These are phyloP conservation scores for Colletotrichum filicis DNA, from an alignment of 2,329 filamentous ascomycete species.

Conservation along the genomic window DNA sequence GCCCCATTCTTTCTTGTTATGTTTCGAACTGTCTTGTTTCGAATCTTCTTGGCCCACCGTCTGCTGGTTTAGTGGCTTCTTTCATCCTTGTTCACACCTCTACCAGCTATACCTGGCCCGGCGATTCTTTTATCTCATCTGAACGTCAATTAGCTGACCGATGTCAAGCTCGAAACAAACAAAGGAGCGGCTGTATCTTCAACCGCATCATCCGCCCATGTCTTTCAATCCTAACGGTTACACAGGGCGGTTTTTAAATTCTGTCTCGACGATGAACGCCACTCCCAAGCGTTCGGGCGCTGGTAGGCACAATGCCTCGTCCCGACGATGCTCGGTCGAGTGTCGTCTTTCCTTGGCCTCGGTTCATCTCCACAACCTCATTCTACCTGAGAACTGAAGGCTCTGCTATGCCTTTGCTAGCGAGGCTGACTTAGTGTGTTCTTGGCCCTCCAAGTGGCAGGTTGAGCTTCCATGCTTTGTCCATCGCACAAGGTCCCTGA, in stretches of 20 bases:
- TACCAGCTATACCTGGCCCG: neutral
- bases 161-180: neutral
- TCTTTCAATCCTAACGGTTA: neutral
- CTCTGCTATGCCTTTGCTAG: neutral
- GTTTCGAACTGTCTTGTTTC: neutral
- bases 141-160: neutral
- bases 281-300: neutral
- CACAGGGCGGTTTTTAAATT: neutral
- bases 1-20: neutral
- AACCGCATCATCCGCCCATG: neutral
- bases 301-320: neutral
- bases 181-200: neutral
- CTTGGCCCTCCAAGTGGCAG: neutral
- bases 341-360: conserved; percentile 9
- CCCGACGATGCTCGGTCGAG: neutral
- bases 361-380: conserved; percentile 9
- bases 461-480: conserved; percentile 20
- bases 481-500: neutral
- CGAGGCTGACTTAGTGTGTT: conserved; percentile 15
- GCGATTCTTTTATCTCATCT: neutral
- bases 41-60: neutral
- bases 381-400: conserved; percentile 8
- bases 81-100: neutral
- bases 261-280: neutral
- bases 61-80: neutral